These are phyloP conservation scores for Colletotrichum horii DNA, from an alignment of 2,329 filamentous ascomycete species.

Conservation along the genomic window DNA sequence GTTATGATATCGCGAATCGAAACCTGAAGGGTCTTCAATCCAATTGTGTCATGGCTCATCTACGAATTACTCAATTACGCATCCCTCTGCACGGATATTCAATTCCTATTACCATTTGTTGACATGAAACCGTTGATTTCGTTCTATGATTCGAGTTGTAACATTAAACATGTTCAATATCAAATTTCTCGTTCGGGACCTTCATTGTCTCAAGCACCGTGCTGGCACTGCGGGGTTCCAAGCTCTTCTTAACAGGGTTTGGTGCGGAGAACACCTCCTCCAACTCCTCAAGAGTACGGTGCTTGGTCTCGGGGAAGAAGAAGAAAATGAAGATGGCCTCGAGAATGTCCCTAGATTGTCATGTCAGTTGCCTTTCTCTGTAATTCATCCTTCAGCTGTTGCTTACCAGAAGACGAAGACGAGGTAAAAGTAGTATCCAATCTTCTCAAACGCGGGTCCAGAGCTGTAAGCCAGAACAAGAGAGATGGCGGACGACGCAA, in stretches of 20 bases:
- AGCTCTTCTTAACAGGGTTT: constrained; percentile 48
- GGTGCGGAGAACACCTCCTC: constrained; percentile 54
- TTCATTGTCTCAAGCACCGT: constrained; percentile 40
- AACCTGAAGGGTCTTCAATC: background rate
- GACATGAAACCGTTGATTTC: background rate
- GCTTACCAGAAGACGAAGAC: constrained; percentile 49
- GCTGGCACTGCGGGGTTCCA: constrained; percentile 45
- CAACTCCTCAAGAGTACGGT: constrained; percentile 58
- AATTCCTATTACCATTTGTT: background rate
- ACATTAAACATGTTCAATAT: background rate
- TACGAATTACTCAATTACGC: background rate
- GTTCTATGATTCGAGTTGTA: background rate
- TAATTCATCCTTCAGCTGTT: background rate
- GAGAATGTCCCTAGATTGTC: constrained; percentile 34
- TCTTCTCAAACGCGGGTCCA: constrained; percentile 46
- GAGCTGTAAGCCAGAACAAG: constrained; percentile 49
- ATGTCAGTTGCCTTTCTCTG: background rate
- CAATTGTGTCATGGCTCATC: background rate
- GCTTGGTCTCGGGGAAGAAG: constrained; percentile 54
- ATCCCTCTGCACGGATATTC: background rate
- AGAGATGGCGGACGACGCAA: constrained; percentile 41
- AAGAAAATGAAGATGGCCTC: constrained; percentile 52
- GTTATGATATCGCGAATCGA: background rate
- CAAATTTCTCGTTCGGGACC: constrained; percentile 9
- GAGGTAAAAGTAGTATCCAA: constrained; percentile 49